Percentiles rank a stretch among this genome's conserved stretches.
Evolutionary conservation across 306 rosid species (phyloP).

Genomic region (Erythrophleum fordii): DNA sequence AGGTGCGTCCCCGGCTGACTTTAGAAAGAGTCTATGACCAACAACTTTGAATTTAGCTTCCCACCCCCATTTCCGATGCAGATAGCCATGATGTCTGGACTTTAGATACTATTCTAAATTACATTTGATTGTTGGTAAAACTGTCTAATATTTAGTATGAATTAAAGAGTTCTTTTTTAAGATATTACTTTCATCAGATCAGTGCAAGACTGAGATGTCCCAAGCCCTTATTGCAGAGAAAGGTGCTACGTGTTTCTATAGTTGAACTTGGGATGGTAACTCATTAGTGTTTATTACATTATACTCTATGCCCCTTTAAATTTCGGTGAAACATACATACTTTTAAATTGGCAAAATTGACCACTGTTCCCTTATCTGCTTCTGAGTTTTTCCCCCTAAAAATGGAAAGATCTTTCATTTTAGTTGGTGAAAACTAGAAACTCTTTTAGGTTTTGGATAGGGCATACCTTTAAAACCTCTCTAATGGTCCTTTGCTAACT

Average conservation of each 20-base stretch:
- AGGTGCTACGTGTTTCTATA: neutral
- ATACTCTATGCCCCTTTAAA: neutral
- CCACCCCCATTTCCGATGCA: too few relatives aligned
- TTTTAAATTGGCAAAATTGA: neutral
- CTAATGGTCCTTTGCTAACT: neutral
- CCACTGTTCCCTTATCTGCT: neutral
- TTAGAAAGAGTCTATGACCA: too few relatives aligned
- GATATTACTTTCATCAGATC: too few relatives aligned
- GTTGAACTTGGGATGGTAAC: conserved; percentile 1
- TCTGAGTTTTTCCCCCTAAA: neutral
- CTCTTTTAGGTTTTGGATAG: neutral
- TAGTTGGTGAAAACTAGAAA: neutral
- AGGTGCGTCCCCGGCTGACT: too few relatives aligned
- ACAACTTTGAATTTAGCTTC: too few relatives aligned
- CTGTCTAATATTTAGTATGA: too few relatives aligned
- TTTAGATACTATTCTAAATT: too few relatives aligned
- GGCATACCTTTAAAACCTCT: neutral
- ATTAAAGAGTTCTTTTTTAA: too few relatives aligned
- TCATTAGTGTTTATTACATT: neutral
- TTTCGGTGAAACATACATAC: neutral
- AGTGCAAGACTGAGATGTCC: too few relatives aligned
- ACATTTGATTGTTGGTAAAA: too few relatives aligned
- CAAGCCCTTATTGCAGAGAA: too few relatives aligned
- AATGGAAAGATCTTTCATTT: neutral
- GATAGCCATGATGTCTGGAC: too few relatives aligned